phyloP scores from a whole-genome alignment of 257 asterid species.

The Lavandula angustifolia region DNA sequence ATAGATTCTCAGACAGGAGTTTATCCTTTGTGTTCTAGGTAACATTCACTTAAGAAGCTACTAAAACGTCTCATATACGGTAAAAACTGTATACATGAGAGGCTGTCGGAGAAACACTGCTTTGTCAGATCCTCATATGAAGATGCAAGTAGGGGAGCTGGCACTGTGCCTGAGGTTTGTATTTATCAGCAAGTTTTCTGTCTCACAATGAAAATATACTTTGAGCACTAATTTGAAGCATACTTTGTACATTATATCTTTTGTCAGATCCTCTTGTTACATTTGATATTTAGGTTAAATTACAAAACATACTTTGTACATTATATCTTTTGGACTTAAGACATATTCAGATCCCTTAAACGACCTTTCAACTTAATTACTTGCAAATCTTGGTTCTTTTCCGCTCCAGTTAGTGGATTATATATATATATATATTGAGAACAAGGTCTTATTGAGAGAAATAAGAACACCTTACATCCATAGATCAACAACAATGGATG shows the following conservation, averaged over 20 bases:
- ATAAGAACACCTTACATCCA: too few species aligned
- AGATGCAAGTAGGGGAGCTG: conserved; percentile 30
- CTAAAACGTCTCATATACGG: conserved; percentile 66
- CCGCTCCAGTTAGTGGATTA: conserved; percentile 6
- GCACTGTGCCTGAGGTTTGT: conserved; percentile 49
- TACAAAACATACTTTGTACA: neutral
- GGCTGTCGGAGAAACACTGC: conserved; percentile 86
- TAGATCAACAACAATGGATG: too few species aligned
- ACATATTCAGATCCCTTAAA: conserved; percentile 6
- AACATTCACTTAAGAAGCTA: conserved; percentile 59
- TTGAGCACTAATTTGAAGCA: too few species aligned
- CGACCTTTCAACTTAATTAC: conserved; percentile 7
- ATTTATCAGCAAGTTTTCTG: conserved; percentile 16
- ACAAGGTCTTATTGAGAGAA: too few species aligned
- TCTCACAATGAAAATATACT: conserved; percentile 25
- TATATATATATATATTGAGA: neutral
- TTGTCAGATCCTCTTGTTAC: conserved; percentile 7
- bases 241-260: too few species aligned
- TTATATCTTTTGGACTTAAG: neutral
- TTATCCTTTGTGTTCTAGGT: conserved; percentile 48
- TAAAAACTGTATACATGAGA: conserved; percentile 52
- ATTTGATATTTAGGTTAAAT: conserved; percentile 19
- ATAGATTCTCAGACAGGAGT: conserved; percentile 21
- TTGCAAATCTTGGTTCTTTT: conserved; percentile 8
- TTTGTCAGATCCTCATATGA: conserved; percentile 42